Conservation (phyloP, 352 stramenopile species). For the Pilasporangium apinafurcum region DNA sequence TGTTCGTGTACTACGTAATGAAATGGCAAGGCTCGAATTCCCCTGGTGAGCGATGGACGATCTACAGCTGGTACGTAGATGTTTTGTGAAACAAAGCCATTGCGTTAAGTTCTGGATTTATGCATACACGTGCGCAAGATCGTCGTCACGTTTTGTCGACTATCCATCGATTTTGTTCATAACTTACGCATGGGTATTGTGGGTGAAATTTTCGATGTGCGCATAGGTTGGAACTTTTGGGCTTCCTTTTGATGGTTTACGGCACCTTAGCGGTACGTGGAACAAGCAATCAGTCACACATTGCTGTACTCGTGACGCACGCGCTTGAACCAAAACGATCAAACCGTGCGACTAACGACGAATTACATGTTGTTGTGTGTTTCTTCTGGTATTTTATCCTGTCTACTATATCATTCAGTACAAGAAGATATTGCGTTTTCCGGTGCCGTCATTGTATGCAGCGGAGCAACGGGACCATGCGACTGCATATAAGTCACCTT, state of each 20-base stretch:
- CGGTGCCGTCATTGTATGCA: constrained; percentile 36
- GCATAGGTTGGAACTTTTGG: constrained; percentile 59
- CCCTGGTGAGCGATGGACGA: constrained; percentile 64
- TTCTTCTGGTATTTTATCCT: not conserved
- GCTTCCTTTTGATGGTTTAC: constrained; percentile 78
- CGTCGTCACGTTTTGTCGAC: too few species aligned
- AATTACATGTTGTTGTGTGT: not conserved
- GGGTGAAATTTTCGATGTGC: constrained; percentile 4
- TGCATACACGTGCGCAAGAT: too few species aligned
- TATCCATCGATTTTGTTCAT: too few species aligned
- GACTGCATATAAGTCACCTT: constrained; percentile 56
- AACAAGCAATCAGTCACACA: too few species aligned
- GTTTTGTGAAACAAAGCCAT: too few species aligned
- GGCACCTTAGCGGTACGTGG: constrained; percentile 66
- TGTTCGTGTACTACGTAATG: constrained; percentile 78
- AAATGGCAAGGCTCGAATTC: constrained; percentile 55
- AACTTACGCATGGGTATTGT: too few species aligned
- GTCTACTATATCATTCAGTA: constrained; percentile 33
- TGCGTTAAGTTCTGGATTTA: too few species aligned
- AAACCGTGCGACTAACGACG: too few species aligned
- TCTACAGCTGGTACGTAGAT: constrained; percentile 61
- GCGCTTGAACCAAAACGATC: not conserved
- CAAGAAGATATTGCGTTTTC: constrained; percentile 71
- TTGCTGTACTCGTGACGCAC: too few species aligned
- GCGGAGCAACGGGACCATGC: constrained; percentile 33